Evolutionary conservation across 306 rosid genomes (phyloP), one percentile per base, ranked within the genome.

Genomic region (Pueraria montana): DNA sequence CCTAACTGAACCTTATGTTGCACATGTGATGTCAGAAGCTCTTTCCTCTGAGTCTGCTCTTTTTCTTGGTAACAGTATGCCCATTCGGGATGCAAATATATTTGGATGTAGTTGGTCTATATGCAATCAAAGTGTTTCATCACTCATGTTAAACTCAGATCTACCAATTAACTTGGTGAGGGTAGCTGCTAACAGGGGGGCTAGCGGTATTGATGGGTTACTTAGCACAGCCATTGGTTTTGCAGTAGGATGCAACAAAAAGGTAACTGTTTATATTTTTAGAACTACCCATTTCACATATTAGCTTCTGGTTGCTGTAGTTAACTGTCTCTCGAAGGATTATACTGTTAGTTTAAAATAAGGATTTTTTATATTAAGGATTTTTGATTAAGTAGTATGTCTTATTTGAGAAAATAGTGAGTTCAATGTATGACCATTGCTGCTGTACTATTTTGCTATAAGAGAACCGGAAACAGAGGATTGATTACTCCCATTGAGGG

Each of bases 41-140:
- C 90, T 96, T 83, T 88, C 91, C 77, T 70, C 71, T 21, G 89
- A 90, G 69, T 88, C 92, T 92, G 93, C 97, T 82, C 91, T 96
- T 78, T 96, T 96, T 87, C 85, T 93, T 68, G 99, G 99, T 86
- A 96, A 96, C 84, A 96, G 99, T 79, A 96, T 96, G 99, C 90
- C 94, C 56, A 91, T 96, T 82, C 97, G 99, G 66, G 98, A 96
- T 87, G 91, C 91, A 64, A 92, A 96, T 77, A 91, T 93, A 90
- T 96, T 93, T 87, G 99, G 94, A 38, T 50, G 30, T 73, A 85
- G 90, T 85, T 90, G 96, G 92, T 89, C 94, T 69, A 78, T 83
- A 71, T 58, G 73, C 81, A 76, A 48, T 75, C 77, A 36, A 77
- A 86, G 85, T 80, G 79, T 32, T 83, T 59, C 90, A 23, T 79